Base-by-base conservation (phyloP, 768 basidiomycete genomes). In the Pleurotus tuber-regium region DNA sequence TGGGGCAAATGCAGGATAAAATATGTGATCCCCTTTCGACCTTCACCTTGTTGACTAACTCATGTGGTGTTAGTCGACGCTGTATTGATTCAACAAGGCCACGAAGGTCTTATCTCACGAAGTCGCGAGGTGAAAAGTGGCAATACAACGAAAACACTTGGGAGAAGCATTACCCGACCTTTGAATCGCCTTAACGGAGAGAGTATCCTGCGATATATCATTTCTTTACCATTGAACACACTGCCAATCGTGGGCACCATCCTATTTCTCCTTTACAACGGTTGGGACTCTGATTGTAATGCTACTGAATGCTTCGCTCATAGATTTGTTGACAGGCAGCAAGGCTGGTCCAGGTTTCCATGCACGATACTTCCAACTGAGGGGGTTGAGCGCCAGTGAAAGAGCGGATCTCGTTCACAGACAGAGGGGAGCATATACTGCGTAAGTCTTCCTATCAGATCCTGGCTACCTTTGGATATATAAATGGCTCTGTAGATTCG, bases 351-450 rank as follows among this genome's bases (percentile, higher is more conserved):
- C 84, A 1, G 66, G 72, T 6, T 84, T 78, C 66, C 83, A 87
- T 64, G 61, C 74, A 5, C 76, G 84, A 35, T 89, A 86, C 64
- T 89, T 87, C 70, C 79, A 84, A 65, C 73, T 87, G 42, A 87
- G 86, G 65, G 76, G 74, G 1, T 73, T 77, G 54, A 70, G 73
- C 59, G 67, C 70, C 24, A 50, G 61, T 12, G 71, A 78, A 52
- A 70, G 74, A 29, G 62, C 74, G 18, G 65, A 67, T 8, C 77
- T 78, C 54, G 72, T 87, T 18, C 59, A 75, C 44, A 64, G 74
- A 54, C 70, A 73, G 38, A 65, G 74, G 52, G 83, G 79, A 0
- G 79, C 79, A 29, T 89, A 89, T 63, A 83, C 83, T 36, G 83
- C 80, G 81, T 84, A 52, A 59, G 79, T 72, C 21, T 50, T 10